Conservation (phyloP, 805 yeast genomes). For the Metschnikowia peoriensis region DNA sequence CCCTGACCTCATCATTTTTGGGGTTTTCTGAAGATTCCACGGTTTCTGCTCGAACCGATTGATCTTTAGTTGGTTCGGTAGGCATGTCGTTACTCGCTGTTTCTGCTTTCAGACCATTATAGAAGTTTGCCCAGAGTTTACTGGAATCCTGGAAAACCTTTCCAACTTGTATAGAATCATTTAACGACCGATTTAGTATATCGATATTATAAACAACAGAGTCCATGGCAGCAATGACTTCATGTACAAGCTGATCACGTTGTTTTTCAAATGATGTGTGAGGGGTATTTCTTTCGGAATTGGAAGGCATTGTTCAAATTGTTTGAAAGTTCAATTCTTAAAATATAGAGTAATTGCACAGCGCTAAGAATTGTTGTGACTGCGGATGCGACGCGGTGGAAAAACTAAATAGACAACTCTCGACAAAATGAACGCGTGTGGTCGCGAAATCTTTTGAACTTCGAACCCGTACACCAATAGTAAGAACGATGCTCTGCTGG, state of each 20-base stretch:
- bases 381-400: neutral
- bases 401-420: neutral
- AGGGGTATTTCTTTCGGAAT: neutral
- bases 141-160: constrained; percentile 73
- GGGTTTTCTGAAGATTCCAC: neutral
- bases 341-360: neutral
- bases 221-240: constrained; percentile 58
- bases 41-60: neutral
- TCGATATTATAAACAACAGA: constrained; percentile 63
- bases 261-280: constrained; percentile 49
- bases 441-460: neutral
- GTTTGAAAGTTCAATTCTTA: neutral
- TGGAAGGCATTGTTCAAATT: neutral
- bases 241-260: constrained; percentile 56
- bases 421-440: neutral
- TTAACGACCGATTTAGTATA: constrained; percentile 63
- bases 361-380: neutral
- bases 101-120: constrained; percentile 44
- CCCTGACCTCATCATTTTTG: neutral
- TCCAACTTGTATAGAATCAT: constrained; percentile 68
- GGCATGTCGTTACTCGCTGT: neutral
- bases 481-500: neutral
- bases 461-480: constrained; percentile 7
- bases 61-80: neutral
- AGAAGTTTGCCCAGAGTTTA: constrained; percentile 66